A percentile compares a stretch with the other conserved stretches of the same genome.
These are phyloP conservation scores for Raddia distichophylla DNA, from an alignment of 176 grass and related monocot genomes.

Conservation along the genomic window DNA sequence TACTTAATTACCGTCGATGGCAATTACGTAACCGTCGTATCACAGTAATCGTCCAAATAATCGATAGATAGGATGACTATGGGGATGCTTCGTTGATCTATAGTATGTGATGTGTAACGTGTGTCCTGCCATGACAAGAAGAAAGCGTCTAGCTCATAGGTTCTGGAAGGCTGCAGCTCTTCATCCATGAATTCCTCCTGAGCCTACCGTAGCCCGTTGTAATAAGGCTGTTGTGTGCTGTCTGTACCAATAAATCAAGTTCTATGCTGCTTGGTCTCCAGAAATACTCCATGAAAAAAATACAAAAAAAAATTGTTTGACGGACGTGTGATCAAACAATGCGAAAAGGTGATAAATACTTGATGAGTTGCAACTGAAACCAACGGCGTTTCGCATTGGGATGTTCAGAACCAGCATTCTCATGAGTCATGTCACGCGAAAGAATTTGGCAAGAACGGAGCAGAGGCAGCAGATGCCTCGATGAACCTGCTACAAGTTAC, in stretches of 20 bases:
- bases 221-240: slow-evolving; percentile 32
- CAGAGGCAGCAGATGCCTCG: neutral
- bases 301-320: too few species aligned
- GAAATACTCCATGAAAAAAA: neutral
- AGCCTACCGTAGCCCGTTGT: slow-evolving; percentile 11
- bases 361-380: neutral
- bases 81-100: neutral
- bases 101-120: neutral
- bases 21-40: neutral
- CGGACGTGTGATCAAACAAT: too few species aligned
- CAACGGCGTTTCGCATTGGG: neutral
- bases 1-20: neutral
- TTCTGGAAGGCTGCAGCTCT: neutral
- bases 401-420: neutral
- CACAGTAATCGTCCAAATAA: slow-evolving; percentile 20
- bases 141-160: slow-evolving; percentile 9
- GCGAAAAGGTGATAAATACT: too few species aligned
- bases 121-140: neutral
- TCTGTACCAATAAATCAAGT: neutral
- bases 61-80: neutral
- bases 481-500: neutral
- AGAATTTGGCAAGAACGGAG: neutral
- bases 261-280: neutral
- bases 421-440: neutral
- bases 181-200: neutral